Conservation (phyloP, 805 yeast genomes). For the Blastobotrys peoriensis region DNA sequence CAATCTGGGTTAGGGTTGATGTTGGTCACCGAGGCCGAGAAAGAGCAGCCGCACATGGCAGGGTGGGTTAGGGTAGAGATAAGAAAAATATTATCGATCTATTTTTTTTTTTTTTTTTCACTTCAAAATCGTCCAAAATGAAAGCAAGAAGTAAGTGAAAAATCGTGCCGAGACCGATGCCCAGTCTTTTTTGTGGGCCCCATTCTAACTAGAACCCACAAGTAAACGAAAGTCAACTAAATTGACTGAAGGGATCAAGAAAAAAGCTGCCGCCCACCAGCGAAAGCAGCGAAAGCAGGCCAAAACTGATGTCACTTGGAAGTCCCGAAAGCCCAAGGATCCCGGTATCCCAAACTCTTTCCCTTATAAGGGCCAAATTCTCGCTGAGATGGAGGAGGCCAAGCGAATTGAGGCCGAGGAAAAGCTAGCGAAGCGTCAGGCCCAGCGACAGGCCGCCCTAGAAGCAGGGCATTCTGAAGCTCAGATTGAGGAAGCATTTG, state of each 20-base stretch:
- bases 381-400: conserved; percentile 48
- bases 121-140: conserved; percentile 7
- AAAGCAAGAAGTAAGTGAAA: conserved; percentile 14
- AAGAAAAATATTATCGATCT: no score
- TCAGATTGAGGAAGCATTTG: conserved; percentile 34
- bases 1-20: no score
- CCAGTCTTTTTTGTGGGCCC: not conserved
- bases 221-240: conserved; percentile 89
- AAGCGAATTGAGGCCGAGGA: conserved; percentile 40
- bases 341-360: conserved; percentile 93
- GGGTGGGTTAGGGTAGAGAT: no score
- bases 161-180: no score
- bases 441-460: conserved; percentile 27
- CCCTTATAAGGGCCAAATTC: conserved; percentile 85
- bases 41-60: no score
- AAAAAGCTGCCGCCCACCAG: conserved; percentile 88
- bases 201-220: conserved; percentile 9
- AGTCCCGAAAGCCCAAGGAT: conserved; percentile 73
- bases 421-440: conserved; percentile 34
- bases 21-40: no score
- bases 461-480: conserved; percentile 35
- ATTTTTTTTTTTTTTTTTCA: no score
- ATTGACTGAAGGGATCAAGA: conserved; percentile 92
- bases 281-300: conserved; percentile 77
- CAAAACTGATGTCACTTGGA: conserved; percentile 93